Evolutionary conservation across 805 yeast genomes (phyloP).

Genomic region (Candida khao-thaluensis): DNA sequence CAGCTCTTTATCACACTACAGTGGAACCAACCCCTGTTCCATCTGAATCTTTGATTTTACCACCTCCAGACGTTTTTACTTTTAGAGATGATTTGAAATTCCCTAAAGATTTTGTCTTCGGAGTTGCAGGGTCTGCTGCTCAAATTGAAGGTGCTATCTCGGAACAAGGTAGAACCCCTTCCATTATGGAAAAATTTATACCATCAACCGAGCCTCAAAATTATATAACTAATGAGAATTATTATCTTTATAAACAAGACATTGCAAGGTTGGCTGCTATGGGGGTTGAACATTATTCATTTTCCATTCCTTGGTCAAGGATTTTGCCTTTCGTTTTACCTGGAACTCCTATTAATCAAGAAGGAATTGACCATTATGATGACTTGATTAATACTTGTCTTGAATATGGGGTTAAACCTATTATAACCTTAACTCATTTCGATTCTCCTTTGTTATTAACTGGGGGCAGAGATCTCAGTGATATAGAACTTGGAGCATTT

Average conservation of each 20-base stretch:
- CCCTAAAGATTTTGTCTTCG: conserved; percentile 21
- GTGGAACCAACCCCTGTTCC: conserved; percentile 21
- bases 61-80: conserved; percentile 18
- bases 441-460: conserved; percentile 24
- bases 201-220: conserved; percentile 17
- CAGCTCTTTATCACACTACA: conserved; percentile 16
- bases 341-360: conserved; percentile 29
- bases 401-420: conserved; percentile 23
- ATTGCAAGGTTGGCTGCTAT: conserved; percentile 28
- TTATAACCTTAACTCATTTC: conserved; percentile 34
- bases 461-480: conserved; percentile 1
- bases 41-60: conserved; percentile 12
- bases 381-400: conserved; percentile 21
- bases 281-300: conserved; percentile 31
- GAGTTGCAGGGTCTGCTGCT: conserved; percentile 33
- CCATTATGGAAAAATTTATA: conserved; percentile 25
- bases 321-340: conserved; percentile 29
- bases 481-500: conserved; percentile 7
- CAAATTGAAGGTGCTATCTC: conserved; percentile 38
- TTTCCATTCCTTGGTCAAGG: conserved; percentile 35
- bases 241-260: conserved; percentile 33
- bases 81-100: conserved; percentile 17
- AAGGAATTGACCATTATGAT: conserved; percentile 26
- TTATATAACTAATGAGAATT: conserved; percentile 28
- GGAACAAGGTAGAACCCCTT: conserved; percentile 32